Conservation (phyloP, 1,284 basidiomycete genomes). For the Heterobasidion parviporum region DNA sequence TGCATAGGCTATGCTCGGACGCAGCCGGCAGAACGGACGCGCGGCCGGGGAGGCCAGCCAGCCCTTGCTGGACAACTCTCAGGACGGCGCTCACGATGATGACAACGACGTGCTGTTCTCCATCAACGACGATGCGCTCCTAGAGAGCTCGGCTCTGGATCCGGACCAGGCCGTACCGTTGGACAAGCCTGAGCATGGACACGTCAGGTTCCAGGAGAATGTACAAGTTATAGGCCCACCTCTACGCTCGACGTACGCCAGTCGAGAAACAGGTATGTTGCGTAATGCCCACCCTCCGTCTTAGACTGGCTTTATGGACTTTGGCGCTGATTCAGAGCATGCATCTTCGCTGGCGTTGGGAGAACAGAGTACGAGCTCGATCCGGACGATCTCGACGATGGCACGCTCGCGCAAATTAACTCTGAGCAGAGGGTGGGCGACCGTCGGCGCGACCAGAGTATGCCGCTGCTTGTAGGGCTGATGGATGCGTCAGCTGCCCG, state of each 20-base stretch:
- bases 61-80: conserved; percentile 42
- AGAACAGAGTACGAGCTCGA: conserved; percentile 68
- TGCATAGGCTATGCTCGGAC: conserved; percentile 7
- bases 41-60: conserved; percentile 36
- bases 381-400: conserved; percentile 65
- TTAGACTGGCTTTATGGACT: not conserved
- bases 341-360: not conserved
- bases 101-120: conserved; percentile 22
- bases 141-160: conserved; percentile 20
- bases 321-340: not conserved
- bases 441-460: conserved; percentile 41
- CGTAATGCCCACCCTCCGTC: no score
- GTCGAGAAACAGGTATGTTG: conserved; percentile 68
- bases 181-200: conserved; percentile 13
- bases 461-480: conserved; percentile 72
- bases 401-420: conserved; percentile 31
- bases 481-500: conserved; percentile 53
- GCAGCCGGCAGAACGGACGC: conserved; percentile 9
- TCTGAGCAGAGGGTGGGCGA: conserved; percentile 20
- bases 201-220: conserved; percentile 58
- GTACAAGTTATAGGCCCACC: conserved; percentile 60
- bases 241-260: conserved; percentile 59
- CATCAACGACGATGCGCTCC: conserved; percentile 21
- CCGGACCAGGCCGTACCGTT: conserved; percentile 2
- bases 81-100: conserved; percentile 17